A percentile compares a stretch with the other conserved stretches of the same genome.
Conservation (phyloP, 208 protist species). For the Crithidia sp. region DNA sequence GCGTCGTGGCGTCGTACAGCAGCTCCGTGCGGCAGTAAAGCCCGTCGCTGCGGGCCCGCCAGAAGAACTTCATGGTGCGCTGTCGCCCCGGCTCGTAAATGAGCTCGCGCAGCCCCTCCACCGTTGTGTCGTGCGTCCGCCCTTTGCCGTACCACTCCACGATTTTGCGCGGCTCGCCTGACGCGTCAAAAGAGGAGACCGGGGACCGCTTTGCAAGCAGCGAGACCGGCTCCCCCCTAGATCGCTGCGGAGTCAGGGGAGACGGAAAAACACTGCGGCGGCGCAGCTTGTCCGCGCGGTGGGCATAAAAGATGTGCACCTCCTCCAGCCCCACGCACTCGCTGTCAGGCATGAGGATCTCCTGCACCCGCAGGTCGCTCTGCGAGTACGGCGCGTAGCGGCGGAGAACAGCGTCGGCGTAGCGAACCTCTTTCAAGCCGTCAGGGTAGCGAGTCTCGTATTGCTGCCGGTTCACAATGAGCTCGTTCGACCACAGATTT, state of each 20-base stretch:
- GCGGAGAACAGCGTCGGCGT: conserved; percentile 73
- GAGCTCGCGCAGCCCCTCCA: conserved; percentile 75
- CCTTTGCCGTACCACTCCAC: conserved; percentile 85
- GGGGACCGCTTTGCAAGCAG: conserved; percentile 13
- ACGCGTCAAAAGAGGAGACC: conserved; percentile 10
- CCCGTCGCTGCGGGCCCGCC: conserved; percentile 82
- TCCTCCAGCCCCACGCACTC: conserved; percentile 49
- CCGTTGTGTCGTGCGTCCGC: conserved; percentile 57
- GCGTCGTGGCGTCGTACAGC: conserved; percentile 60
- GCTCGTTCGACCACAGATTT: conserved; percentile 70
- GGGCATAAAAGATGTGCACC: conserved; percentile 77
- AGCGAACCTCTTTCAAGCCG: conserved; percentile 67
- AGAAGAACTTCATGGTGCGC: conserved; percentile 89
- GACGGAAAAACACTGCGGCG: conserved; percentile 55
- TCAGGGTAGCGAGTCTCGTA: conserved; percentile 86
- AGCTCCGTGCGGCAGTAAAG: conserved; percentile 77
- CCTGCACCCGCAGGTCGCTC: conserved; percentile 74
- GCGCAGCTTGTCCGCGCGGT: conserved; percentile 84
- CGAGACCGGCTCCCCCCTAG: conserved; percentile 11
- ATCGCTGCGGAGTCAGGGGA: not conserved
- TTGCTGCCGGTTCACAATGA: conserved; percentile 74
- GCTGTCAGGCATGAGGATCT: conserved; percentile 61
- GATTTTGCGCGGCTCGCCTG: conserved; percentile 34
- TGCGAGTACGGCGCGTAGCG: conserved; percentile 82
- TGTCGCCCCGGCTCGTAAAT: conserved; percentile 67